phyloP scores from a whole-genome alignment of 441 rosid genomes.

The Euphorbia celastroides region DNA sequence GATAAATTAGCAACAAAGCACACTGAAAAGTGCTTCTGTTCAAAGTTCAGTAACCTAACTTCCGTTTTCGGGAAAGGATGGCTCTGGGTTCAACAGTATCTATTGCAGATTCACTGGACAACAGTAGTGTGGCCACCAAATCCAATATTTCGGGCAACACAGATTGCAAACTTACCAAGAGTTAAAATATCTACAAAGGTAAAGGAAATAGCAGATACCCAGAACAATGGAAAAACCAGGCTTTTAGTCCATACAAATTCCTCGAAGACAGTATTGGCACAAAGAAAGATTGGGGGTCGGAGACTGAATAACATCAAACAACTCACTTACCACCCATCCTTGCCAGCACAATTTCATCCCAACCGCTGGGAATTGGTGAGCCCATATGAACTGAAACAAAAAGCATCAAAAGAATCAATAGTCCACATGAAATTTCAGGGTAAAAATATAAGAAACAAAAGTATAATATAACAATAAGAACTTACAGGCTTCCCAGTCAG shows the following conservation, averaged over 20 bases:
- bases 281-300: constrained; percentile 33
- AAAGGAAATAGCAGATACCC: constrained; percentile 40
- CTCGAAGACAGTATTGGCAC: constrained; percentile 28
- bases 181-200: constrained; percentile 58
- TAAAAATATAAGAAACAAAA: neutral
- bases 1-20: constrained; percentile 37
- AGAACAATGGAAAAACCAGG: constrained; percentile 36
- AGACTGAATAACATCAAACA: constrained; percentile 37
- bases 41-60: constrained; percentile 31
- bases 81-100: constrained; percentile 26
- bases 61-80: constrained; percentile 24
- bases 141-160: constrained; percentile 31
- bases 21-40: constrained; percentile 32
- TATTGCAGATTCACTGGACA: constrained; percentile 31
- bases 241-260: constrained; percentile 21
- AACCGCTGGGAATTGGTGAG: constrained; percentile 30
- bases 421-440: neutral
- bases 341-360: constrained; percentile 28
- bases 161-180: constrained; percentile 38
- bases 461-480: constrained; percentile 10
- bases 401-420: neutral
- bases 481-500: constrained; percentile 45
- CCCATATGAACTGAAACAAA: constrained; percentile 18
- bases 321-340: constrained; percentile 57
- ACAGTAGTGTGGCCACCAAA: constrained; percentile 33